A percentile compares a stretch with the other conserved stretches of the same genome.
Conservation (phyloP, 2,329 filamentous ascomycete species). For the Zalaria obscura region DNA sequence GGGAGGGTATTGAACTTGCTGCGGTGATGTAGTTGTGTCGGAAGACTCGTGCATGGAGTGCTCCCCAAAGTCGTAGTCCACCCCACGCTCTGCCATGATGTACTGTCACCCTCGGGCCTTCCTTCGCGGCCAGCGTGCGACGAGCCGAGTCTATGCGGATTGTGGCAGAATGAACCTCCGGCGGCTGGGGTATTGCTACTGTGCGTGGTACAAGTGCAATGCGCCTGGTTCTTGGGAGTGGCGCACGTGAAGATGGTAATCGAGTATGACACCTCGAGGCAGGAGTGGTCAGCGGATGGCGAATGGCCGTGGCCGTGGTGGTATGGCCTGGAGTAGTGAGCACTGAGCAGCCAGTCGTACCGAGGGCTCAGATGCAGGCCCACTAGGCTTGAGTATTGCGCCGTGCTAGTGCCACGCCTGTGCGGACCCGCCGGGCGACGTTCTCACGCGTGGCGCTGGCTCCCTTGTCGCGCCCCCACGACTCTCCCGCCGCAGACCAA, state of each 20-base stretch:
- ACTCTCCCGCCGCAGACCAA: too few relatives aligned
- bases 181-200: too few relatives aligned
- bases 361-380: not conserved
- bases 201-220: too few relatives aligned
- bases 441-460: not conserved
- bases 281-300: not conserved
- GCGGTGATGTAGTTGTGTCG: conserved; percentile 13
- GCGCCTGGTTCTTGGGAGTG: too few relatives aligned
- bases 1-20: conserved; percentile 19
- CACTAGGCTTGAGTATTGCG: not conserved
- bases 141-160: too few relatives aligned
- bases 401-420: too few relatives aligned
- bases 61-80: not conserved
- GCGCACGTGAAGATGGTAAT: not conserved
- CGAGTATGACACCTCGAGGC: not conserved
- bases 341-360: not conserved
- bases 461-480: too few relatives aligned
- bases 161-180: too few relatives aligned
- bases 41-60: not conserved
- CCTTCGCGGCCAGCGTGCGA: too few relatives aligned
- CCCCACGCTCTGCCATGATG: not conserved
- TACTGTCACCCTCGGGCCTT: too few relatives aligned
- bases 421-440: not conserved
- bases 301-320: too few relatives aligned
- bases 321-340: too few relatives aligned